Conservation (phyloP, 2,329 filamentous ascomycete genomes). For the Atkinsonella hypoxylon region DNA sequence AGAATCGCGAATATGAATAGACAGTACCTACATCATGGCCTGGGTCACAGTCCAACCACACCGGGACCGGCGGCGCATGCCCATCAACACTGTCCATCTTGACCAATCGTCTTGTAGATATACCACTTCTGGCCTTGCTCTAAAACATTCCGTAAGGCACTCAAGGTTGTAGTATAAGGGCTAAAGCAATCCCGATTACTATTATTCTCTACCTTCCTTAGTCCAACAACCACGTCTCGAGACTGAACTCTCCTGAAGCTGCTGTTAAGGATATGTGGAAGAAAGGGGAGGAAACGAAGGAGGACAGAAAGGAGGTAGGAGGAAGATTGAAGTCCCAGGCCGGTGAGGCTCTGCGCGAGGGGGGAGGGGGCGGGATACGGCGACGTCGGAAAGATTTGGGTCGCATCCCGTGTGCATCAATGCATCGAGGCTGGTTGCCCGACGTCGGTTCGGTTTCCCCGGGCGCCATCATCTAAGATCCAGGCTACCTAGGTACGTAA, state of each 20-base stretch:
- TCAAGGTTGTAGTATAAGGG: not conserved
- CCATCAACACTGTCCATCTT: slow-evolving; percentile 14
- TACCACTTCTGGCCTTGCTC: not conserved
- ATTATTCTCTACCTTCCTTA: not conserved
- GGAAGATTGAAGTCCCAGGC: not conserved
- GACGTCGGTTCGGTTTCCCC: not conserved
- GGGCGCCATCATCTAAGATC: too few relatives aligned
- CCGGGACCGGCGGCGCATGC: slow-evolving; percentile 26
- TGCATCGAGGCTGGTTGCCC: not conserved
- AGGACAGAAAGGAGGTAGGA: not conserved
- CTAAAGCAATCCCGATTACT: not conserved
- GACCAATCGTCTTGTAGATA: not conserved
- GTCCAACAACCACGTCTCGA: not conserved
- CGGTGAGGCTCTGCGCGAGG: not conserved
- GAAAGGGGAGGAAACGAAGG: not conserved
- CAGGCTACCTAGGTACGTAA: too few relatives aligned
- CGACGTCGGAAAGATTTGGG: not conserved
- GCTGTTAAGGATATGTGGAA: not conserved
- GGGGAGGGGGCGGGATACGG: not conserved
- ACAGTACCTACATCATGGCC: slow-evolving; percentile 50
- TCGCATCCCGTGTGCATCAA: not conserved
- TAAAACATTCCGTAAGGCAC: not conserved
- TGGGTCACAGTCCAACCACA: slow-evolving; percentile 52
- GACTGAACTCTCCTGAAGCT: not conserved
- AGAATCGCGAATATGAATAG: not conserved